Percentiles rank a stretch among this genome's conserved stretches.
Conservation (phyloP, 2,329 filamentous ascomycete species). For the Pleurostoma richardsiae region DNA sequence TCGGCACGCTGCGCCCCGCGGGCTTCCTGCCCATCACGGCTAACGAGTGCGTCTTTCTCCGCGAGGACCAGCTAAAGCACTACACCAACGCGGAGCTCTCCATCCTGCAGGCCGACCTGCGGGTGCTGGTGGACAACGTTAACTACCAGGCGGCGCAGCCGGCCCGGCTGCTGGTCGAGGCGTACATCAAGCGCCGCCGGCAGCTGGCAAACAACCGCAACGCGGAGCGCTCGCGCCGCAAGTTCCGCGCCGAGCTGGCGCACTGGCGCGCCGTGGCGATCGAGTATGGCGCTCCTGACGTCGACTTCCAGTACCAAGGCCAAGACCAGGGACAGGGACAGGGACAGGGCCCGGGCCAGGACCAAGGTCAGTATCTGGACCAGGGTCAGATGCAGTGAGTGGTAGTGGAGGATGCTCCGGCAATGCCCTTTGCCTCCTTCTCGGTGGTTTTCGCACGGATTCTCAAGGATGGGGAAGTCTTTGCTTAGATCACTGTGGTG, state of each 20-base stretch:
- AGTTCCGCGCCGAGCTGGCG: slow-evolving; percentile 4
- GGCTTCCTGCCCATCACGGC: too few relatives aligned
- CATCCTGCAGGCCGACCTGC: not conserved
- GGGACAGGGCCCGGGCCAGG: too few relatives aligned
- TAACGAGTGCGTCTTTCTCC: too few relatives aligned
- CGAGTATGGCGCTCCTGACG: slow-evolving; percentile 2
- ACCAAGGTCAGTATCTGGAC: too few relatives aligned
- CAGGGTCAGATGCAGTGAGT: too few relatives aligned
- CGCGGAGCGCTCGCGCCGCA: slow-evolving; percentile 3
- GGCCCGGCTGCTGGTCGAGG: not conserved
- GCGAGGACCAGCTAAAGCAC: not conserved
- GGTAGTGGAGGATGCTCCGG: too few relatives aligned
- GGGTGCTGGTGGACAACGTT: not conserved
- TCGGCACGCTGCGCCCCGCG: too few relatives aligned
- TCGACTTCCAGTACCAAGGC: slow-evolving; percentile 1
- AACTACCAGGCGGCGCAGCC: not conserved
- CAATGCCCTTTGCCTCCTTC: too few relatives aligned
- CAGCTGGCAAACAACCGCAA: slow-evolving; percentile 8
- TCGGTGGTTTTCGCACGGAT: too few relatives aligned
- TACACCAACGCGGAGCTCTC: not conserved
- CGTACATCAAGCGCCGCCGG: slow-evolving; percentile 6
- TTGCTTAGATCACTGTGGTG: too few relatives aligned
- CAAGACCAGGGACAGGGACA: not conserved
- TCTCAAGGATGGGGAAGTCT: too few relatives aligned
- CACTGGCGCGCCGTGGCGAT: slow-evolving; percentile 7